These are phyloP conservation scores for Melaleuca alternifolia DNA, from an alignment of 345 rosid species.

Conservation along the genomic window DNA sequence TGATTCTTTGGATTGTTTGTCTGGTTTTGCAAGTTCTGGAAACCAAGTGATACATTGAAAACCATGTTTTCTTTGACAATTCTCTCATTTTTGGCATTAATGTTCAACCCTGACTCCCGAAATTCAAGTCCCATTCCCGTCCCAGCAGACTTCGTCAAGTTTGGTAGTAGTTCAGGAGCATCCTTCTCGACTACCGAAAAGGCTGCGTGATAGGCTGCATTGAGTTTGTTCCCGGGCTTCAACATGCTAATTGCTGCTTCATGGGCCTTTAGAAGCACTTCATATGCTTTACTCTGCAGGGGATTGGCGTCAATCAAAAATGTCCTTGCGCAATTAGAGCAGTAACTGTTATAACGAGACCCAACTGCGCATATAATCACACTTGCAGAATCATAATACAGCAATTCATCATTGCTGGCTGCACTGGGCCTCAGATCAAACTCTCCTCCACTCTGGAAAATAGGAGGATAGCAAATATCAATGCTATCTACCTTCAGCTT, in stretches of 20 bases:
- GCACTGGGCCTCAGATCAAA: constrained; percentile 97
- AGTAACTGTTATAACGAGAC: constrained; percentile 77
- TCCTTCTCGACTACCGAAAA: constrained; percentile 68
- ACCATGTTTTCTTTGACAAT: constrained; percentile 55
- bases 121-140: constrained; percentile 97
- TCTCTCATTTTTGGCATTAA: constrained; percentile 72
- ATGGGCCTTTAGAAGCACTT: constrained; percentile 80
- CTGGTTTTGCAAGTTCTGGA: constrained; percentile 68
- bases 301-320: constrained; percentile 78
- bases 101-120: constrained; percentile 76
- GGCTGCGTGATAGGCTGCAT: constrained; percentile 71
- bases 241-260: constrained; percentile 75
- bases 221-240: constrained; percentile 59
- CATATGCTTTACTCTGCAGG: constrained; percentile 82
- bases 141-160: constrained; percentile 88
- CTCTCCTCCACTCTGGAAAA: constrained; percentile 88
- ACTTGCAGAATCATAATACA: constrained; percentile 82
- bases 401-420: constrained; percentile 67
- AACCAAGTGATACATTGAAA: constrained; percentile 82
- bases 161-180: constrained; percentile 61
- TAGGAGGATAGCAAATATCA: constrained; percentile 93
- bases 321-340: constrained; percentile 84
- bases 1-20: constrained; percentile 50
- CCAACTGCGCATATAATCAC: constrained; percentile 86
- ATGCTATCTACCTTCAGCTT: constrained; percentile 87